Base-by-base conservation (phyloP, 306 rosid species). In the Trifolium subterraneum region DNA sequence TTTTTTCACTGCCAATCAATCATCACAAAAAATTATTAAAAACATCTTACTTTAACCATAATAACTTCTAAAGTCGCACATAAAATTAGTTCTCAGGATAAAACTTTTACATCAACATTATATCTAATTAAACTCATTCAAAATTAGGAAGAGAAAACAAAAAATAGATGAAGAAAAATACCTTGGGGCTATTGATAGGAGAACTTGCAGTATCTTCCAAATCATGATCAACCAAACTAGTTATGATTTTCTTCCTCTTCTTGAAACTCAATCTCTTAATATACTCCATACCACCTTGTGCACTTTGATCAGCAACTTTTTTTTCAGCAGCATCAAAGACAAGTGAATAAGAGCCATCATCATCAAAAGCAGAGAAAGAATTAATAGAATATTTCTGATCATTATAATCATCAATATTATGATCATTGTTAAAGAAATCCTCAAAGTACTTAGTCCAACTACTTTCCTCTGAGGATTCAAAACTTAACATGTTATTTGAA, bases 171-270 rank as follows among this genome's bases (percentile, higher is more conserved):
- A 2, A 18, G 22, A 14, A n/a, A 35, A 18, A 62, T 36, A 85
- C 98, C 94, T 88, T 84, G 78, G 92, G 92, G 79, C 89, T 87
- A 27, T 77, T 81, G 52, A 90, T 68, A 3, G 97, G 96, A 84
- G 98, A 93, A 64, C 79, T 93, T 67, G 98, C 97, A 35, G 98
- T 93, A 80, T 91, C 98, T 80, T 87, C 96, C 85, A 93, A 86
- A 60, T 87, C 81, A 19, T 89, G 91, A 75, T 93, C 98, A 68
- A 76, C 52, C 65, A 89, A 41, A 55, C 69, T 51, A 33, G 76
- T 63, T 63, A 65, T 81, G 41, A 73, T 67, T 82, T 81, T 81
- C 77, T 84, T 86, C 77, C 88, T 88, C 70, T 84, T 88, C 74
- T 81, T 82, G 74, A 84, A 80, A 69, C 86, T 81, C 62, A 61